These are phyloP conservation scores for Gillenia trifoliata DNA, from an alignment of 306 rosid species.

Conservation along the genomic window DNA sequence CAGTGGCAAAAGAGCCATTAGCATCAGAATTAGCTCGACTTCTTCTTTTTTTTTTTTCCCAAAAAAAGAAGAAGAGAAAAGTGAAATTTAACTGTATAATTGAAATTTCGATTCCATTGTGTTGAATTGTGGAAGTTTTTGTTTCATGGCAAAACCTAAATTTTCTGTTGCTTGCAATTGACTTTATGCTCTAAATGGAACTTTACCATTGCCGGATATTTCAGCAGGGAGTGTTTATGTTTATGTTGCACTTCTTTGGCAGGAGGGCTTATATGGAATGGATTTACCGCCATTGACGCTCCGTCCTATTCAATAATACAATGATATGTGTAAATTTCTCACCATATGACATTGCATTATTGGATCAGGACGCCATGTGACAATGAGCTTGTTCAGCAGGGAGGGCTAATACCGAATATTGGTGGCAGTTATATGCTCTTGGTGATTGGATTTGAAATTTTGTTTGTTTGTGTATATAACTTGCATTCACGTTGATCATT, in stretches of 20 bases:
- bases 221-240: neutral
- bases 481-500: too few relatives aligned
- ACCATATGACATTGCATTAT: too few relatives aligned
- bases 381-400: too few relatives aligned
- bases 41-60: neutral
- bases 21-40: neutral
- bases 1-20: conserved; percentile 17
- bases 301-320: too few relatives aligned
- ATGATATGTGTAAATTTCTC: too few relatives aligned
- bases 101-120: neutral
- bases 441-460: too few relatives aligned
- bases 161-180: neutral
- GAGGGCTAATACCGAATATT: too few relatives aligned
- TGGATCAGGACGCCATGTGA: too few relatives aligned
- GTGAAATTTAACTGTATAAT: conserved; percentile 5
- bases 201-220: neutral
- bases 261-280: neutral
- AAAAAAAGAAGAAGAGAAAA: neutral
- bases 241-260: neutral
- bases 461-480: too few relatives aligned
- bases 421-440: too few relatives aligned
- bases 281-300: too few relatives aligned
- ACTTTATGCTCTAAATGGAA: neutral
- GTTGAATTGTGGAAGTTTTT: conserved; percentile 12
- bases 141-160: neutral